A percentile compares a stretch with the other conserved stretches of the same genome.
These are phyloP conservation scores for Bimuria novae-zelandiae DNA, from an alignment of 2,329 filamentous ascomycete genomes.

Conservation along the genomic window DNA sequence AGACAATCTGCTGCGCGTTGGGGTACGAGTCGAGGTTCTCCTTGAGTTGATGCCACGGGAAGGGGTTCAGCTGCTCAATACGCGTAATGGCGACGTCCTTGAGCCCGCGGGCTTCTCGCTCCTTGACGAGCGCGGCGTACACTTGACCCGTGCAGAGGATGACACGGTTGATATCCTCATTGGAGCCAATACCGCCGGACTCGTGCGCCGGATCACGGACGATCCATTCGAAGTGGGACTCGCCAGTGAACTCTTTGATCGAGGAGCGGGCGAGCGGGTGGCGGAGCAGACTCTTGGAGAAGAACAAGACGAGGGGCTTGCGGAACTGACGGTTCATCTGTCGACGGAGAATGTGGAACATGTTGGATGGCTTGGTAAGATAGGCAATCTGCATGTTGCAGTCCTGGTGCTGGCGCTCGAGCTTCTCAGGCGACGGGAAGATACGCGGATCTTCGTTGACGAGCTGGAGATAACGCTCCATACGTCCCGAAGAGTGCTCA, in stretches of 20 bases:
- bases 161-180: constrained; percentile 89
- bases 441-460: constrained; percentile 96
- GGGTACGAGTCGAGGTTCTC: constrained; percentile 97
- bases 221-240: constrained; percentile 96
- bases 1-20: constrained; percentile 96
- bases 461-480: constrained; percentile 96
- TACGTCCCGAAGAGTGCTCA: constrained; percentile 95
- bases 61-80: constrained; percentile 96
- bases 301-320: constrained; percentile 97
- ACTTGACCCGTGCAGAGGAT: constrained; percentile 95
- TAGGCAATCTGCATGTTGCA: constrained; percentile 99
- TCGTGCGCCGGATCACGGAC: constrained; percentile 88
- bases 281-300: constrained; percentile 94
- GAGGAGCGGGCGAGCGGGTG: constrained; percentile 89
- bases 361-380: constrained; percentile 93
- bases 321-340: constrained; percentile 99
- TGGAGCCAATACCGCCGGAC: constrained; percentile 71
- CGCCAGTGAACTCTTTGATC: constrained; percentile 87
- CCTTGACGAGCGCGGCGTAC: constrained; percentile 85
- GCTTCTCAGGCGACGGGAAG: constrained; percentile 85
- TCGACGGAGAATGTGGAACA: constrained; percentile 94
- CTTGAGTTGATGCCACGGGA: constrained; percentile 96
- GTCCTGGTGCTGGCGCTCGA: constrained; percentile 97
- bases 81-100: constrained; percentile 93
- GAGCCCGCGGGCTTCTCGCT: constrained; percentile 83